Evolutionary conservation across 2,329 filamentous ascomycete genomes (phyloP), one percentile per base, ranked within the genome.

Genomic region (Fusarium zealandicum): DNA sequence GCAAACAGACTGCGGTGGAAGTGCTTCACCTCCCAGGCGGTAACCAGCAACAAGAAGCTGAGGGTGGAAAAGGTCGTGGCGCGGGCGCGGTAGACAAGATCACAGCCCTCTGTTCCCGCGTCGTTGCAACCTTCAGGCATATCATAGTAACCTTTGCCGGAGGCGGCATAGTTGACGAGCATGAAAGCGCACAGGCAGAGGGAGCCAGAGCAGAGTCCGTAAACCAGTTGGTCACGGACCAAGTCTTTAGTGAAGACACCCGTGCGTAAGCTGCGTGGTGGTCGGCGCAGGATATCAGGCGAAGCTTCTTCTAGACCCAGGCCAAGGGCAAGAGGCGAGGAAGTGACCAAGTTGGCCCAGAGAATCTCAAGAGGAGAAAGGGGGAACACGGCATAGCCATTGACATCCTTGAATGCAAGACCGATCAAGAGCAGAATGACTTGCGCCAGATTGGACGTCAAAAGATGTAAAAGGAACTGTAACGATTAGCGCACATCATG

Each of bases 301-400:
- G 86, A 82, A 1, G 87, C 86, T 51, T 85, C 80, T 67, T 91
- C 89, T 54, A 90, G 83, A 6, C 88, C 89, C 0, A 92, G 80
- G 46, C 88, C 88, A 64, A 91, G 84, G 35, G 89, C 89, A 1
- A 89, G 80, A 63, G 90, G 83, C 6, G 85, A 88, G 1, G 86
- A 89, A 2, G 88, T 91, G 46, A 90, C 82, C 67, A 91, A 84
- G 69, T 90, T 91, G 58, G 89, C 86, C 88, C 88, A 91, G 27
- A 91, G 81, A 65, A 90, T 90, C 68, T 91, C 87, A 4, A 91
- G 80, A 0, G 88, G 88, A 1, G 86, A 86, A 12, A 91, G 78
- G 0, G 88, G 88, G 67, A 90, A 90, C 12, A 90, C 84, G 1
- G 87, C 88, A 13, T 84, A 73, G 11, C 76, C 75, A 2, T 77